Percentiles rank a stretch among this genome's conserved stretches.
Evolutionary conservation across 768 basidiomycete species (phyloP).

Genomic region (Sarcodon aspratus): DNA sequence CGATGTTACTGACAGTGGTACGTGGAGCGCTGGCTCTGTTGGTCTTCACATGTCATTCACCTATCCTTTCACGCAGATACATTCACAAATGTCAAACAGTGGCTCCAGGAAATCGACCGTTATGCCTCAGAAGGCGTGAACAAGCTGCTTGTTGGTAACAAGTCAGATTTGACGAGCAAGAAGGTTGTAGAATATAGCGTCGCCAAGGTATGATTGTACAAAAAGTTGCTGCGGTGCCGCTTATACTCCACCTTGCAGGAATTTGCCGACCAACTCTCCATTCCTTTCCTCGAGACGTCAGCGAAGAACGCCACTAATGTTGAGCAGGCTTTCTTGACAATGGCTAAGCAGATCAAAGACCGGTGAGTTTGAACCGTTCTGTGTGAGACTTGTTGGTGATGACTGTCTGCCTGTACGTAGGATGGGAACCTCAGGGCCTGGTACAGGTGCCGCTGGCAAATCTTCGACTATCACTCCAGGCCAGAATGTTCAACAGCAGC

Average conservation of each 20-base stretch:
- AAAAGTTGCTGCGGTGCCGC: neutral
- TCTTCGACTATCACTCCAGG: conserved; percentile 78
- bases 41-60: conserved; percentile 1
- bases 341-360: conserved; percentile 94
- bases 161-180: conserved; percentile 96
- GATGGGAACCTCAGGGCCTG: conserved; percentile 76
- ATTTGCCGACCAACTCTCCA: conserved; percentile 85
- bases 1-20: conserved; percentile 91
- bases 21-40: conserved; percentile 6
- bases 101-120: conserved; percentile 87
- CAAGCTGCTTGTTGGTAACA: conserved; percentile 98
- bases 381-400: neutral
- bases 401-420: conserved; percentile 23
- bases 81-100: conserved; percentile 92
- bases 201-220: conserved; percentile 49
- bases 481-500: conserved; percentile 71
- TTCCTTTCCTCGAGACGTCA: conserved; percentile 95
- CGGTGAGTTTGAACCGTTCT: conserved; percentile 32
- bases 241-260: conserved; percentile 35
- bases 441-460: conserved; percentile 60
- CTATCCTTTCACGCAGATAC: conserved; percentile 45
- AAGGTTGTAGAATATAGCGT: conserved; percentile 87
- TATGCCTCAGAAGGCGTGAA: conserved; percentile 98
- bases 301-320: conserved; percentile 98
- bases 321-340: conserved; percentile 96